Evolutionary conservation across 2,329 filamentous ascomycete genomes (phyloP).

Genomic region (Paraconiothyrium sp.): DNA sequence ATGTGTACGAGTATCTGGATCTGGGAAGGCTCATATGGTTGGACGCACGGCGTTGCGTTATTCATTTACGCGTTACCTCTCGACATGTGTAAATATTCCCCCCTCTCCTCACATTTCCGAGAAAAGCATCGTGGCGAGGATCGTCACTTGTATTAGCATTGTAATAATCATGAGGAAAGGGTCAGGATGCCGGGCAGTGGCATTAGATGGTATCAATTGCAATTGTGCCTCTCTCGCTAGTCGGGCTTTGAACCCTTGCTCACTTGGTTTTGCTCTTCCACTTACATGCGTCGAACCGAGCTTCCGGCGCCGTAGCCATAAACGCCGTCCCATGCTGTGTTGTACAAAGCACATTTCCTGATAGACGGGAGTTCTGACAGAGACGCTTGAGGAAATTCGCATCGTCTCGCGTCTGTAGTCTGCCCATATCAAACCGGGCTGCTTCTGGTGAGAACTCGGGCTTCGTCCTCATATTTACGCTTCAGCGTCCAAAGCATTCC

Average conservation of each 20-base stretch:
- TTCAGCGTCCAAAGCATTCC: not conserved
- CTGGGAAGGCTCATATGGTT: constrained; percentile 21
- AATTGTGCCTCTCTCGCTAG: not conserved
- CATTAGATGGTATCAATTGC: constrained; percentile 15
- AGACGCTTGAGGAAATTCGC: not conserved
- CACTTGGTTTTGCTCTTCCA: not conserved
- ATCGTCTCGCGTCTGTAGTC: too few species aligned
- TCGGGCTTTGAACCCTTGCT: not conserved
- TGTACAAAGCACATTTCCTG: constrained; percentile 22
- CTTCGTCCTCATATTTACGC: not conserved
- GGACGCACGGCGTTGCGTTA: constrained; percentile 28
- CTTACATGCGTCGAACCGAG: not conserved
- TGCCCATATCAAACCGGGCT: too few species aligned
- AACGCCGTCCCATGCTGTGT: constrained; percentile 44
- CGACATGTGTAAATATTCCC: constrained; percentile 42
- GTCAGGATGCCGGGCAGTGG: constrained; percentile 11
- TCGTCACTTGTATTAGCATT: constrained; percentile 27
- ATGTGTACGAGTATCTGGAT: constrained; percentile 34
- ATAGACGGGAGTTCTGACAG: not conserved
- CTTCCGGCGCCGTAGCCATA: not conserved
- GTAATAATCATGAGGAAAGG: constrained; percentile 27
- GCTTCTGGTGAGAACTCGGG: too few species aligned
- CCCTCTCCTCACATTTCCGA: constrained; percentile 35
- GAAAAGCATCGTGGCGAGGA: constrained; percentile 22
- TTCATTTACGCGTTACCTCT: constrained; percentile 23